Evolutionary conservation across 1,139 yeast genomes (phyloP), one percentile per base, ranked within the genome.

Genomic region (Debaryomyces sp.): DNA sequence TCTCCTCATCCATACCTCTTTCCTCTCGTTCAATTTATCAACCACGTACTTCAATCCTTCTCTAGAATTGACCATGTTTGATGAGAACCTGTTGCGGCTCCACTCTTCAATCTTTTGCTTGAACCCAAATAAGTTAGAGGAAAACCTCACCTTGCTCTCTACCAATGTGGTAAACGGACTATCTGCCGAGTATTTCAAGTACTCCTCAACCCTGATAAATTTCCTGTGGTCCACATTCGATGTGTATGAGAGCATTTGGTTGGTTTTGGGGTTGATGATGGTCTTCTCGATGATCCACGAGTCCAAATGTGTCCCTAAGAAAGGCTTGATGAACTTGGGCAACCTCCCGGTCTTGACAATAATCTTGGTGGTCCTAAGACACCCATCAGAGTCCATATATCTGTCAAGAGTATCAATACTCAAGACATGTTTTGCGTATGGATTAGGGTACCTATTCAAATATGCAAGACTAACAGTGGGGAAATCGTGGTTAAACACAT

Each of bases 391-490:
- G 55, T 87, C 92, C 26, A 87, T 75, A 54, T 72, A 68, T 41
- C 73, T 74, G 40, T 83, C 84, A 24, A 89, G 66, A 2, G 96
- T 89, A 63, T 94, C 99, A 36, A 85, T 85, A 12, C 96, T 86
- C 42, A 86, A 73, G 12, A 94, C 97, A 70, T 94, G 97, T n/a
- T 82, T 72, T 35, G 97, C 87, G 62, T 79, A 91, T 3, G 99
- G 99, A 61, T 90, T 90, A 2, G 97, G 97, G 62, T 89, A 90
- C 58, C 95, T 74, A 68, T 89, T 89, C 66, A 89, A 84, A 64
- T 86, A 87, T 1, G 96, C 96, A 46, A 85, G 73, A 5, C 92
- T 78, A 21, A 88, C 90, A 1, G 94, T 87, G 45, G 77, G 77
- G 62, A 91, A 91, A 58, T 85, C 85, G 64, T 84, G 83, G 47